Evolutionary conservation across 495 filamentous ascomycete genomes (phyloP).

Genomic region (Xylaria acuta): DNA sequence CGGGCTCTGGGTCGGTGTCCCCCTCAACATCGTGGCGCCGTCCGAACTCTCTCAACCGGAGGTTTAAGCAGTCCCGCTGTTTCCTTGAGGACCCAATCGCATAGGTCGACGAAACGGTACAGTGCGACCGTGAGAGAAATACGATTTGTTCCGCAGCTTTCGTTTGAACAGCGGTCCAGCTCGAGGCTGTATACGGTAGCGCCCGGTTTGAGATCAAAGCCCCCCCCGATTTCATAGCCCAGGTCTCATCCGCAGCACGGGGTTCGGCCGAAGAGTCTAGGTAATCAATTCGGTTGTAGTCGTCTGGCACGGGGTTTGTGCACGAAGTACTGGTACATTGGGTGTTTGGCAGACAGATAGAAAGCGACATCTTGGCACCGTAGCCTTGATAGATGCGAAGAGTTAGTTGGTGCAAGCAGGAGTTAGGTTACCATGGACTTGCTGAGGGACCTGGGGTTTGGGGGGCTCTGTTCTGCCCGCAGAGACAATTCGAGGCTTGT

Average conservation of each 20-base stretch:
- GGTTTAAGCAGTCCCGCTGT: neutral
- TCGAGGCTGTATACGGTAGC: neutral
- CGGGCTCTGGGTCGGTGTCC: neutral
- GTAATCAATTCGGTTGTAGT: neutral
- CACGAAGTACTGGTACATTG: conserved; percentile 5
- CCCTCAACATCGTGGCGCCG: neutral
- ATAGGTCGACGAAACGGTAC: neutral
- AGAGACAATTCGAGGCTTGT: neutral
- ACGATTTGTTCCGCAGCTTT: conserved; percentile 11
- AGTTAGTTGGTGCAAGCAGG: neutral
- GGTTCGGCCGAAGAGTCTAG: neutral
- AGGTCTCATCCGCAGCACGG: neutral
- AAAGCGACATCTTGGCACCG: neutral
- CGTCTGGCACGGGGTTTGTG: neutral
- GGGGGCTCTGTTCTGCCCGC: neutral
- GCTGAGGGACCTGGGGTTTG: neutral
- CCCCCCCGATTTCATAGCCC: neutral
- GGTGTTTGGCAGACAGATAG: neutral
- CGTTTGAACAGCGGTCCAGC: neutral
- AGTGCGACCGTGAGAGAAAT: neutral
- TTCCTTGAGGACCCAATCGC: conserved; percentile 15
- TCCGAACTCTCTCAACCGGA: neutral
- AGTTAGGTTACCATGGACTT: neutral
- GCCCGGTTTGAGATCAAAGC: conserved; percentile 1
- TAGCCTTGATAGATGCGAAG: neutral